Conservation (phyloP, 1,284 basidiomycete species). For the Ustilago trichophora region DNA sequence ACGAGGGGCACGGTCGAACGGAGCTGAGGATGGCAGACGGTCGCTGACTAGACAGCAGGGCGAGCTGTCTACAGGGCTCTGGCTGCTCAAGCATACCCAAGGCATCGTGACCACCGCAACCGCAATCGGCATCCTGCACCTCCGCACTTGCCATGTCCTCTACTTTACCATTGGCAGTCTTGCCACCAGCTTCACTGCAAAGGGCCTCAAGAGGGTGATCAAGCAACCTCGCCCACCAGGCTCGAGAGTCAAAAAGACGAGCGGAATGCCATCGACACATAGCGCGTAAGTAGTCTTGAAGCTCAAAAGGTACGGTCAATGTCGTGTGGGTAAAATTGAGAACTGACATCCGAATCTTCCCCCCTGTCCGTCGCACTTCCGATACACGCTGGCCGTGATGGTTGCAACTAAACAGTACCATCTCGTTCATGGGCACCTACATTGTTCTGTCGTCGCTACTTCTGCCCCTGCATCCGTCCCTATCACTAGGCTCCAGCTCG, state of each 20-base stretch:
- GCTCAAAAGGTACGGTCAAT: too few relatives aligned
- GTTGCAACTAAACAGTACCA: constrained; percentile 27
- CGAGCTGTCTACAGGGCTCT: constrained; percentile 34
- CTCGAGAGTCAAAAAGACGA: constrained; percentile 44
- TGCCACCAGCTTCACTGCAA: constrained; percentile 47
- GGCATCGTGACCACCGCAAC: constrained; percentile 49
- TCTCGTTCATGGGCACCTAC: constrained; percentile 53
- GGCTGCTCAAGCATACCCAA: constrained; percentile 50
- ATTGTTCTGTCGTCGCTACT: constrained; percentile 33
- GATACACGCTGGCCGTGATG: too few relatives aligned
- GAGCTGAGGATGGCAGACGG: background rate
- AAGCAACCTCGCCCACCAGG: constrained; percentile 50
- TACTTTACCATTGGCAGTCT: constrained; percentile 41
- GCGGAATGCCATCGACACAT: constrained; percentile 54
- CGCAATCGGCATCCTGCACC: constrained; percentile 44
- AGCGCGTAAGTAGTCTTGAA: constrained; percentile 43
- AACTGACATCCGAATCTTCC: background rate
- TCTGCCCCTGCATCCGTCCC: constrained; percentile 39
- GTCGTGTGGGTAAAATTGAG: background rate
- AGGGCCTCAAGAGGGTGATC: constrained; percentile 50
- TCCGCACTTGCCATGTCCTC: constrained; percentile 35
- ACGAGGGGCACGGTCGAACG: constrained; percentile 3
- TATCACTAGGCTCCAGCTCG: constrained; percentile 4
- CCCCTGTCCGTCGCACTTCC: background rate
- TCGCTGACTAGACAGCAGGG: background rate